These are phyloP conservation scores for Talaromyces sp. DNA, from an alignment of 2,329 filamentous ascomycete species.

Conservation along the genomic window DNA sequence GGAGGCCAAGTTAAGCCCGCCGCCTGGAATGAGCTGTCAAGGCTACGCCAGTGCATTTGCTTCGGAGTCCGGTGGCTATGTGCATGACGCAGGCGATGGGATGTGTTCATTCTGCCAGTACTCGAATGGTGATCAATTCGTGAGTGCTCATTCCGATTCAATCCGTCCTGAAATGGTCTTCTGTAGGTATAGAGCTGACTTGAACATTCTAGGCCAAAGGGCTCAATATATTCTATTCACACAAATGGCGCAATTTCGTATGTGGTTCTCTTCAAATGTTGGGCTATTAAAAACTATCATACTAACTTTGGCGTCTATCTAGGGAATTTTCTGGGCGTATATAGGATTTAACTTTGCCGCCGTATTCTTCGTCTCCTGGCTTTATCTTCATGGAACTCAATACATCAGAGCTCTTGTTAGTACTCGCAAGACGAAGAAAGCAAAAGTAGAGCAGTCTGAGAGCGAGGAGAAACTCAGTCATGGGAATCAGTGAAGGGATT, in stretches of 20 bases:
- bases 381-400: conserved; percentile 44
- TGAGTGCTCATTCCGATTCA: conserved; percentile 21
- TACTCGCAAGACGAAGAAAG: conserved; percentile 22
- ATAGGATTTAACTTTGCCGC: conserved; percentile 59
- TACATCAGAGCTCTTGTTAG: conserved; percentile 21
- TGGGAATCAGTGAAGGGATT: background rate
- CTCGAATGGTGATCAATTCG: conserved; percentile 56
- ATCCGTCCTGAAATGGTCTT: background rate
- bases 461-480: background rate
- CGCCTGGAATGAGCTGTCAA: conserved; percentile 55
- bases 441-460: background rate
- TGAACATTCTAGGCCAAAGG: conserved; percentile 24
- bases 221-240: conserved; percentile 56
- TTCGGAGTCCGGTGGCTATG: conserved; percentile 54
- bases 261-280: conserved; percentile 14
- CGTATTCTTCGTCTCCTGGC: conserved; percentile 50
- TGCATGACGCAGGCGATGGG: conserved; percentile 51
- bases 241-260: conserved; percentile 62
- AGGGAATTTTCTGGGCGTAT: conserved; percentile 59
- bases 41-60: conserved; percentile 55
- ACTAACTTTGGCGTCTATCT: background rate
- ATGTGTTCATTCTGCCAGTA: conserved; percentile 63
- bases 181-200: background rate
- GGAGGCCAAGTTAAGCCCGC: conserved; percentile 56
- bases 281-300: background rate